Evolutionary conservation across 768 basidiomycete genomes (phyloP), one percentile per base, ranked within the genome.

Genomic region (Lactarius evosmus): DNA sequence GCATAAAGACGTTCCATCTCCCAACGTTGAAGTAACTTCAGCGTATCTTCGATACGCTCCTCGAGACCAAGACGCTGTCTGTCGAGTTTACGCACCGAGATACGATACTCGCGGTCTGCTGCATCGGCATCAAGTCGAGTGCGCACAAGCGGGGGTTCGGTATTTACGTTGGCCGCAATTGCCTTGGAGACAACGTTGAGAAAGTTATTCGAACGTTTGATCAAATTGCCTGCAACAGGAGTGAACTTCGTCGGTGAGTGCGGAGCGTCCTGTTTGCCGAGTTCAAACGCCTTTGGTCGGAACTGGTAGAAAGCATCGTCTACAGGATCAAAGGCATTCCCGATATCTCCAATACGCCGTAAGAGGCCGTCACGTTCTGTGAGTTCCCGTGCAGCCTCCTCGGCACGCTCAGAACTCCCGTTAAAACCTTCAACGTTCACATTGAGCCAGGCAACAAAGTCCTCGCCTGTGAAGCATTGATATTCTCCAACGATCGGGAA

Each of bases 241-340:
- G 72, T 67, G 27, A 78, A 72, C 67, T 73, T 74, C 66, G 70
- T 76, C 55, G 54, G 75, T 69, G 7, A 71, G 67, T 12, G 67
- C 22, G 34, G 68, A 57, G 38, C 66, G 16, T 76, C 75, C 59
- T 75, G 73, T 60, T 77, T 81, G 44, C 77, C 80, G 46, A 88
- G 73, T 58, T 83, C 81, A 70, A 89, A 91, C 3, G 88, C 91
- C 82, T 88, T 91, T 25, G 86, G 84, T 17, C 91, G 78, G 77
- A 94, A 93, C 73, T 93, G 92, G 72, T 89, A 94, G 71, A 82
- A 93, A 1, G 89, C 89, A 67, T 90, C 90, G 46, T 89, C 86
- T 2, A 85, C 81, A 65, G 82, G 82, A 69, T 91, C 91, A 67
- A 91, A 93, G 58, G 82, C 80, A 70, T 94, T 94, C 9, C 92